Evolutionary conservation across 176 grass and related monocot genomes (phyloP), one percentile per base, ranked within the genome.

Genomic region (Luzula sylvatica): DNA sequence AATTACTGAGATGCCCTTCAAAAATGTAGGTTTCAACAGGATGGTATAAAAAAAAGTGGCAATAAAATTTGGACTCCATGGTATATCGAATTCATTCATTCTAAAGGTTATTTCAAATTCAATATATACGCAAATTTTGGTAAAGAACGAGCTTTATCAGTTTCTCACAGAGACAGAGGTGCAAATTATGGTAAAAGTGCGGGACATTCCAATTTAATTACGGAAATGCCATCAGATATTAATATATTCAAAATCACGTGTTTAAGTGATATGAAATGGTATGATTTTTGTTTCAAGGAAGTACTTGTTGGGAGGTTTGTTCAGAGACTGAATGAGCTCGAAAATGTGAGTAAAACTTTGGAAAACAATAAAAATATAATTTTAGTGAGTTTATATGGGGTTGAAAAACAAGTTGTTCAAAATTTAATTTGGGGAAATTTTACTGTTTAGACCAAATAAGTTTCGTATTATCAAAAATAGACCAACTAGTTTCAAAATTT

Each of bases 51-150:
- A 98, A 77, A 69, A 79, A 90, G 77, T n/a, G 85, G 92, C 14
- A 85, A 98, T 29, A 86, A 75, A 82, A 98, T 90, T 82, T 98
- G 92, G 85, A 98, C 92, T 3, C 92, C 92, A 54, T 98, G 92
- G 85, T 98, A 82, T 72, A 77, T 98, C 60, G 90, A 90, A 77
- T 98, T 86, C 75, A 68, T 90, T 24, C 85, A 98, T 54, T 69
- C 85, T 62, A 75, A 61, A 69, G 78, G 81, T 66, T 90, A 90
- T 64, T 90, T 86, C n/a, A n/a, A n/a, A n/a, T 90, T 86, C 72
- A 98, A 98, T 65, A 82, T 98, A 26, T 98, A 87, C 55, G 90
- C 92, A 65, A 87, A 90, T 42, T 90, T 98, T 46, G 56, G 70
- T 26, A 77, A 73, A 55, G 78, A 98, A 76, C 79, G 81, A 55